A percentile compares a stretch with the other conserved stretches of the same genome.
These are phyloP conservation scores for Ramularia collo-cygni DNA, from an alignment of 2,329 filamentous ascomycete genomes.

Conservation along the genomic window DNA sequence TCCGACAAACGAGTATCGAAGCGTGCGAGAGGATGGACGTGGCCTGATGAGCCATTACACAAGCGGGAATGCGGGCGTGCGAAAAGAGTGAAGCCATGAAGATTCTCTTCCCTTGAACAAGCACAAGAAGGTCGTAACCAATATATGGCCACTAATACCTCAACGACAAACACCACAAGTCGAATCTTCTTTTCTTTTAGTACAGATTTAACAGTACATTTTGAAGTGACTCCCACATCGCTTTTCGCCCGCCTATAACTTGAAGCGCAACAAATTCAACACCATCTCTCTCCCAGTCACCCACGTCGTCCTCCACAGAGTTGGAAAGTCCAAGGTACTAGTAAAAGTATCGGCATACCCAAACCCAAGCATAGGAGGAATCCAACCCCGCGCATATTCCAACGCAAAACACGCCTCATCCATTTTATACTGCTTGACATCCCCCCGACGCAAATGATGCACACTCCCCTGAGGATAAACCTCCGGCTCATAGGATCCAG, in stretches of 20 bases:
- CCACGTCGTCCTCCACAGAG: constrained; percentile 68
- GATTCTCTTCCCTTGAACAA: constrained; percentile 18
- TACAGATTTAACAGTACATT: too few relatives aligned
- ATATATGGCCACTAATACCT: too few relatives aligned
- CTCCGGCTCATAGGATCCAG: constrained; percentile 60
- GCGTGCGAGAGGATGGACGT: constrained; percentile 65
- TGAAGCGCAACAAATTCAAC: constrained; percentile 60
- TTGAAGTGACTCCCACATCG: too few relatives aligned
- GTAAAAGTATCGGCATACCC: constrained; percentile 75
- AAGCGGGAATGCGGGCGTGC: constrained; percentile 60
- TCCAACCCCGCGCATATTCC: constrained; percentile 82
- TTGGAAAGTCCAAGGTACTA: constrained; percentile 79
- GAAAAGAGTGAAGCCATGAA: constrained; percentile 34
- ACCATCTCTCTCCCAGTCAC: constrained; percentile 74
- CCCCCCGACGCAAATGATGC: constrained; percentile 65
- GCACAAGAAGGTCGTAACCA: too few relatives aligned
- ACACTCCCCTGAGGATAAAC: constrained; percentile 62
- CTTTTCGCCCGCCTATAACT: too few relatives aligned
- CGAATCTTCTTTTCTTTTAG: too few relatives aligned
- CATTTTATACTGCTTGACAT: constrained; percentile 79
- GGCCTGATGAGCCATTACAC: constrained; percentile 66
- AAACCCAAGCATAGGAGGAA: constrained; percentile 87
- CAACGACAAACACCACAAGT: too few relatives aligned
- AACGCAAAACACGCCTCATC: constrained; percentile 69
- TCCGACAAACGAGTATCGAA: constrained; percentile 73